Evolutionary conservation across 441 rosid genomes (phyloP).

Genomic region (Arabidopsis lyrata): DNA sequence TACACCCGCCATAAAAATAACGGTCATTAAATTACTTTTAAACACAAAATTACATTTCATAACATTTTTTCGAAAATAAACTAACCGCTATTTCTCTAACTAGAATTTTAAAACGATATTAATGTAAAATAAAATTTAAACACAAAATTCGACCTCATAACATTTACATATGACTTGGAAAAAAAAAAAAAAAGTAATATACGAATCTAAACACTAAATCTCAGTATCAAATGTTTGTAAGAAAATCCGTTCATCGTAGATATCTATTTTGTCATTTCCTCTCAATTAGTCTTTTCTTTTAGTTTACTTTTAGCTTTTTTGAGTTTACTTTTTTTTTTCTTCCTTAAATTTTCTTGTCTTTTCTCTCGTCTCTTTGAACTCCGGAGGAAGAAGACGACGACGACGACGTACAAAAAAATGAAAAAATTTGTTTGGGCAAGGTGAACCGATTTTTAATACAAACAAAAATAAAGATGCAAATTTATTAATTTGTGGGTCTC

Average conservation of each 20-base stretch:
- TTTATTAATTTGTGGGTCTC: slow-evolving; percentile 4
- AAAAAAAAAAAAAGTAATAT: not conserved
- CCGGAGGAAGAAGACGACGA: slow-evolving; percentile 31
- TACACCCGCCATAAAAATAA: too few species aligned
- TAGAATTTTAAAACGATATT: too few species aligned
- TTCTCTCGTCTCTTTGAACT: not conserved
- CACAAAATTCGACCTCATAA: not conserved
- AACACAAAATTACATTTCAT: too few species aligned
- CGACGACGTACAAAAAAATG: not conserved
- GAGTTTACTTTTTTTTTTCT: not conserved
- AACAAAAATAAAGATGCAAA: not conserved
- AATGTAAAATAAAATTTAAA: not conserved
- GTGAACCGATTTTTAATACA: not conserved
- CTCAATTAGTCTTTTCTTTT: not conserved
- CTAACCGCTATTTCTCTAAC: too few species aligned
- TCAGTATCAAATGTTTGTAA: not conserved
- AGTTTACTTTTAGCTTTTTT: not conserved
- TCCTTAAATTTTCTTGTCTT: not conserved
- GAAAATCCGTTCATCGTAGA: not conserved
- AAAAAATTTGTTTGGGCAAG: not conserved
- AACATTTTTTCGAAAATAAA: too few species aligned
- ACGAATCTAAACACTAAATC: not conserved
- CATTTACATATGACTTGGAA: not conserved
- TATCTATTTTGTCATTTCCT: not conserved
- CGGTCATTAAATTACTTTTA: too few species aligned